Conservation (phyloP, 352 stramenopile species). For the Discostella stelligera region DNA sequence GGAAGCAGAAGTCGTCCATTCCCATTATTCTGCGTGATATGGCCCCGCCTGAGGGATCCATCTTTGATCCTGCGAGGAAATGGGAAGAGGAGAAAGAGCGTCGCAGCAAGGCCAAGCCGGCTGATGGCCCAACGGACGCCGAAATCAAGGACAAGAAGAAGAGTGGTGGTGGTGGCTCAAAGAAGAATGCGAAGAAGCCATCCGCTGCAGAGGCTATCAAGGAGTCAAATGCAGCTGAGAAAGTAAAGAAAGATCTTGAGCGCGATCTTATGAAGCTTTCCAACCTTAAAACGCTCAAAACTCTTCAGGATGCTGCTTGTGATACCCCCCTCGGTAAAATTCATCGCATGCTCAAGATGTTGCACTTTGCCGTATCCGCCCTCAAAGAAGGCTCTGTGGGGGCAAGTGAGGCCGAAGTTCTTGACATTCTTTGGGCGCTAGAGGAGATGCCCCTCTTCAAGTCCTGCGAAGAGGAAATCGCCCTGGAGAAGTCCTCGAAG, state of each 20-base stretch:
- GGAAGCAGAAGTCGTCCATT: slow-evolving; percentile 78
- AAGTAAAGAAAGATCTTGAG: slow-evolving; percentile 76
- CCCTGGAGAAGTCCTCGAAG: slow-evolving; percentile 74
- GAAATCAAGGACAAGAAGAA: slow-evolving; percentile 54
- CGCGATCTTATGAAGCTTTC: slow-evolving; percentile 80
- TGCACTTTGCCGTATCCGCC: slow-evolving; percentile 74
- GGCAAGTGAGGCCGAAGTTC: slow-evolving; percentile 71
- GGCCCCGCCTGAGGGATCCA: slow-evolving; percentile 75
- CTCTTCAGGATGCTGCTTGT: slow-evolving; percentile 73
- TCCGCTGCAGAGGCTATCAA: slow-evolving; percentile 77
- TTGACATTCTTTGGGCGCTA: slow-evolving; percentile 83
- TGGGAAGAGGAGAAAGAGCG: slow-evolving; percentile 81
- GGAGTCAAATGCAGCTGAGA: slow-evolving; percentile 73
- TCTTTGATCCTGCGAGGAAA: slow-evolving; percentile 79
- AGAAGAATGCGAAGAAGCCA: slow-evolving; percentile 67
- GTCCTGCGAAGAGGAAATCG: slow-evolving; percentile 71
- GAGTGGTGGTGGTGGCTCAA: slow-evolving; percentile 31
- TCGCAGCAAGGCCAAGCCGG: slow-evolving; percentile 31
- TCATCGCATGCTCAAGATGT: slow-evolving; percentile 84
- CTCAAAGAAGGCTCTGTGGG: slow-evolving; percentile 64
- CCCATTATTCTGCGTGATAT: slow-evolving; percentile 82
- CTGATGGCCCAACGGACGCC: slow-evolving; percentile 14
- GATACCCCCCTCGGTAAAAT: slow-evolving; percentile 78
- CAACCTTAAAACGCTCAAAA: slow-evolving; percentile 75
- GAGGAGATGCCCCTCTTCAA: slow-evolving; percentile 83